Conservation (phyloP, 495 filamentous ascomycete species). For the Aspergillus leporis region DNA sequence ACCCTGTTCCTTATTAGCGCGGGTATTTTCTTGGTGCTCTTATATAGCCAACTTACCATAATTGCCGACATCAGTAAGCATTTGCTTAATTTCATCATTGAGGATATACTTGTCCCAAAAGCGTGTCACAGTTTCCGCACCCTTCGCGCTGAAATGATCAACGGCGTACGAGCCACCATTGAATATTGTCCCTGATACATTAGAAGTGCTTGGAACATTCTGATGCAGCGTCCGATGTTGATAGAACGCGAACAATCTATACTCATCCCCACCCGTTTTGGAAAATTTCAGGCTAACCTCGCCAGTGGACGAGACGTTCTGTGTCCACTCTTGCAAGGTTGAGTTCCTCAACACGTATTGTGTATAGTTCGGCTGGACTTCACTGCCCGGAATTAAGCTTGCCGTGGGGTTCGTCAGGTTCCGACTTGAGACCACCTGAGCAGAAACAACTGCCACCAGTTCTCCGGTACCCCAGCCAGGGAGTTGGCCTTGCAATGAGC, state of each 20-base stretch:
- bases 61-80: constrained; percentile 38
- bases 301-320: constrained; percentile 19
- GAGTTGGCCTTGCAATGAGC: constrained; percentile 30
- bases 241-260: constrained; percentile 41
- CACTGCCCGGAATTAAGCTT: constrained; percentile 4
- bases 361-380: constrained; percentile 9
- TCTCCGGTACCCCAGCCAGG: constrained; percentile 42
- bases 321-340: constrained; percentile 18
- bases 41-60: constrained; percentile 35
- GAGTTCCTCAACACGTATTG: constrained; percentile 18
- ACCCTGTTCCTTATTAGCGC: constrained; percentile 29
- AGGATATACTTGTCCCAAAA: constrained; percentile 51
- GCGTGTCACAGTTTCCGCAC: constrained; percentile 41
- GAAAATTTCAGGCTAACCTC: constrained; percentile 17
- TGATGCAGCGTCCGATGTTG: constrained; percentile 30
- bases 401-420: constrained; percentile 15
- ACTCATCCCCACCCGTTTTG: neutral
- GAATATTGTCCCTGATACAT: constrained; percentile 25
- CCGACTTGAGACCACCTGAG: constrained; percentile 21
- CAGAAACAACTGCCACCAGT: constrained; percentile 34
- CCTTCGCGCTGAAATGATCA: constrained; percentile 48
- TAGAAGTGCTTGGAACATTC: constrained; percentile 25
- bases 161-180: constrained; percentile 51
- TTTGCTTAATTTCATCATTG: constrained; percentile 26
- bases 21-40: neutral